Evolutionary conservation across 176 grass and related monocot species (phyloP).

Genomic region (Zea luxurians): DNA sequence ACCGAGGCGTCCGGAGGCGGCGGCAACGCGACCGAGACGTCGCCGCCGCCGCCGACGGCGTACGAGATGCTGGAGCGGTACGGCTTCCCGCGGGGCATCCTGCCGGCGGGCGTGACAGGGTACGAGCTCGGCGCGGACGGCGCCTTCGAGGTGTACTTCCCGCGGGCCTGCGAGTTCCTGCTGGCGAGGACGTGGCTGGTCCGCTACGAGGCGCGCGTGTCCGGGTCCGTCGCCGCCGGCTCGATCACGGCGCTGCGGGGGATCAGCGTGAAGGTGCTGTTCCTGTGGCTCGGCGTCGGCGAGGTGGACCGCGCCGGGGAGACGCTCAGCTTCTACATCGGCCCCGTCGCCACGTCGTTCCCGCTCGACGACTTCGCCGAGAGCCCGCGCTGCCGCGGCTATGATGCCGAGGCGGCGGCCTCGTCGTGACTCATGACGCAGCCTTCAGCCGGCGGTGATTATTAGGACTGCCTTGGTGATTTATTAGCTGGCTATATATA

Average conservation of each 20-base stretch:
- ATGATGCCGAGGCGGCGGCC: background rate
- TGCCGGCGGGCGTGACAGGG: slow-evolving; percentile 54
- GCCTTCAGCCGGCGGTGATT: background rate
- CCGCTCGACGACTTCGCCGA: slow-evolving; percentile 7
- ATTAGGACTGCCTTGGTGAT: background rate
- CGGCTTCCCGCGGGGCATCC: slow-evolving; percentile 66
- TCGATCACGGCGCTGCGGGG: slow-evolving; percentile 12
- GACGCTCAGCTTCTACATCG: slow-evolving; percentile 23
- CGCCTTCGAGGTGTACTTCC: slow-evolving; percentile 52
- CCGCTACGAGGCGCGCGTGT: slow-evolving; percentile 36
- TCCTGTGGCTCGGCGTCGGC: slow-evolving; percentile 21
- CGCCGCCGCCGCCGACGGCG: slow-evolving; percentile 46
- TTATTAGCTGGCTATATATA: background rate
- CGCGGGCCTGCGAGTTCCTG: slow-evolving; percentile 32
- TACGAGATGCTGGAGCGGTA: slow-evolving; percentile 74
- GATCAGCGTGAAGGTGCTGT: slow-evolving; percentile 23
- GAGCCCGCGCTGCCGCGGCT: slow-evolving; percentile 45
- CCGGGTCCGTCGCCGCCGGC: slow-evolving; percentile 17
- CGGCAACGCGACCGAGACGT: background rate
- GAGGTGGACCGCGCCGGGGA: slow-evolving; percentile 30
- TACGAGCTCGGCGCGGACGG: slow-evolving; percentile 47
- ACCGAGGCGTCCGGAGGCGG: background rate
- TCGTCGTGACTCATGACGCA: background rate
- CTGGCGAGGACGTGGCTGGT: slow-evolving; percentile 32
- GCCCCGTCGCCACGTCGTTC: background rate